Percentiles rank a stretch among this genome's conserved stretches.
Conservation (phyloP, 2,329 filamentous ascomycete species). For the Malbranchea cinnamomea region DNA sequence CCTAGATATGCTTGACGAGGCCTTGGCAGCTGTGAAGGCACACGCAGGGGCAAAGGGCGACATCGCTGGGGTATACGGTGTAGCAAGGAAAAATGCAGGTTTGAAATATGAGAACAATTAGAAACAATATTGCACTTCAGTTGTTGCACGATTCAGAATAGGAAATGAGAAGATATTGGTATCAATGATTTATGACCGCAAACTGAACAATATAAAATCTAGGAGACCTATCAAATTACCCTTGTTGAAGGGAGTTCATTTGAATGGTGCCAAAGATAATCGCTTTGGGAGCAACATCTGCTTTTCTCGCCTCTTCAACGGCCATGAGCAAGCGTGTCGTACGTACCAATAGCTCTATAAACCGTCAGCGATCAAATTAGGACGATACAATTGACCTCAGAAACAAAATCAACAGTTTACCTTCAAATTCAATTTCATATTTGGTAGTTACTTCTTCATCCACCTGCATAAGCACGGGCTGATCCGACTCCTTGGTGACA, state of each 20-base stretch:
- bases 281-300: background rate
- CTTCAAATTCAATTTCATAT: slow-evolving; percentile 58
- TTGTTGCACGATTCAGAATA: background rate
- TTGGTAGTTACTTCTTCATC: slow-evolving; percentile 53
- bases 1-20: slow-evolving; percentile 51
- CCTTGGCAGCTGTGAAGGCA: slow-evolving; percentile 55
- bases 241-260: too few species aligned
- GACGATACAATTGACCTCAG: slow-evolving; percentile 1
- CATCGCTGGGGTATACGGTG: slow-evolving; percentile 70
- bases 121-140: slow-evolving; percentile 4
- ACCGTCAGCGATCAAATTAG: slow-evolving; percentile 1
- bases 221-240: too few species aligned
- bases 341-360: slow-evolving; percentile 51
- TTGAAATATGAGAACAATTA: slow-evolving; percentile 61
- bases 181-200: background rate
- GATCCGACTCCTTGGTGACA: slow-evolving; percentile 30
- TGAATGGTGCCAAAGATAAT: too few species aligned
- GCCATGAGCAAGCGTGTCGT: slow-evolving; percentile 48
- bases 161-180: background rate
- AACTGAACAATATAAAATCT: background rate
- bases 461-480: slow-evolving; percentile 40
- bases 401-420: slow-evolving; percentile 30
- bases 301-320: slow-evolving; percentile 37
- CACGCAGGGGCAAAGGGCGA: slow-evolving; percentile 58
- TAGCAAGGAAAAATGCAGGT: slow-evolving; percentile 57